phyloP scores from a whole-genome alignment of 495 filamentous ascomycete species.

The Cudoniella acicularis region DNA sequence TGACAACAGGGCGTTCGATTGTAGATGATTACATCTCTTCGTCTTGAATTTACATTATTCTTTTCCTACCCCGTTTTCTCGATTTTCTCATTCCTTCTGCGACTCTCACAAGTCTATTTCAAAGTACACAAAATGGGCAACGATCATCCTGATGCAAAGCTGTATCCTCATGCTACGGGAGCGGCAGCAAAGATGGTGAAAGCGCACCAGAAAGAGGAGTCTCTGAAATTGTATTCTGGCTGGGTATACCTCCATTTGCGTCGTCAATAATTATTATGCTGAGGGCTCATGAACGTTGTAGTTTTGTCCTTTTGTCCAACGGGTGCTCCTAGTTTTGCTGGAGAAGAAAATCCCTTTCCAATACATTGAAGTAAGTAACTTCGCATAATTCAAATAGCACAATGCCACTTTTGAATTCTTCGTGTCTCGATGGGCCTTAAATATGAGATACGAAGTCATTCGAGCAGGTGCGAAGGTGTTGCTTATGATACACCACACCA shows the following conservation, averaged over 20 bases:
- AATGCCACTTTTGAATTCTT: background rate
- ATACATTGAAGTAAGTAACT: conserved; percentile 60
- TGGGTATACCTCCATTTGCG: conserved; percentile 52
- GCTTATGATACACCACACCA: too few relatives aligned
- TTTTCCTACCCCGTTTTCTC: too few relatives aligned
- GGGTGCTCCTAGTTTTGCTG: conserved; percentile 61
- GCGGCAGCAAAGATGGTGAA: conserved; percentile 45
- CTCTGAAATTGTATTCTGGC: conserved; percentile 59
- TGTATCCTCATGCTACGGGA: conserved; percentile 51
- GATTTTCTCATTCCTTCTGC: too few relatives aligned
- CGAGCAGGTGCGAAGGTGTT: too few relatives aligned
- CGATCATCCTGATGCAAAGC: conserved; percentile 37
- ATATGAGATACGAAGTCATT: too few relatives aligned
- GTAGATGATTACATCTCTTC: too few relatives aligned
- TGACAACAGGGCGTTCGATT: too few relatives aligned
- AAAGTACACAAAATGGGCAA: conserved; percentile 20
- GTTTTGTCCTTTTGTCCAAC: conserved; percentile 60
- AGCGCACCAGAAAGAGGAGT: conserved; percentile 44
- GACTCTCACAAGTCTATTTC: too few relatives aligned
- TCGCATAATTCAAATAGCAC: background rate
- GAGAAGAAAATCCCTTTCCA: conserved; percentile 71
- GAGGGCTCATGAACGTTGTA: background rate
- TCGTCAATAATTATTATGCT: background rate
- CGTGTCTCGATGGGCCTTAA: too few relatives aligned
- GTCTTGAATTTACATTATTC: too few relatives aligned